Evolutionary conservation across 768 basidiomycete genomes (phyloP).

Genomic region (Boletellus emodensis): DNA sequence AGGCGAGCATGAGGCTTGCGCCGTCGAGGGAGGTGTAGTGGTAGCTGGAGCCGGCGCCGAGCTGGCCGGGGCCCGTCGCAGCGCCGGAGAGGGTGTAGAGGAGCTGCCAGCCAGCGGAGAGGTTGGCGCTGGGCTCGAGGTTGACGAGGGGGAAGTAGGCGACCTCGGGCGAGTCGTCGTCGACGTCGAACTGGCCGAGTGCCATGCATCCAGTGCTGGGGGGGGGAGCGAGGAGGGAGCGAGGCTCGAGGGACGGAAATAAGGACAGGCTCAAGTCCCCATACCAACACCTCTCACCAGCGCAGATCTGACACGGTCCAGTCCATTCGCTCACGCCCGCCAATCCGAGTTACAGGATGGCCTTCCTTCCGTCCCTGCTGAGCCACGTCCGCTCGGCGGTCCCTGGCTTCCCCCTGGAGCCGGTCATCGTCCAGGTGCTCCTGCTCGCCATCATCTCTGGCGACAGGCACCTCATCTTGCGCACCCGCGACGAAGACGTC

Average conservation of each 20-base stretch:
- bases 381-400: conserved; percentile 41
- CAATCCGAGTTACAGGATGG: no score
- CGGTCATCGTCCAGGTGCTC: conserved; percentile 60
- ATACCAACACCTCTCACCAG: conserved; percentile 17
- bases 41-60: conserved; percentile 52
- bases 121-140: conserved; percentile 45
- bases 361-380: conserved; percentile 50
- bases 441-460: conserved; percentile 62
- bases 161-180: conserved; percentile 65
- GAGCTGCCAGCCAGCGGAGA: conserved; percentile 65
- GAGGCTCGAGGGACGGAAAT: conserved; percentile 27
- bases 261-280: conserved; percentile 6
- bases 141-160: conserved; percentile 59
- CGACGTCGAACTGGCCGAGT: conserved; percentile 42
- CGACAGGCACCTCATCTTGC: conserved; percentile 59
- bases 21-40: conserved; percentile 62
- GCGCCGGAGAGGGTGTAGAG: conserved; percentile 53
- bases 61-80: conserved; percentile 36
- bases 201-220: conserved; percentile 34
- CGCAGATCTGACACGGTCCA: conserved; percentile 6
- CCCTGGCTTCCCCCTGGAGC: conserved; percentile 54
- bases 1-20: conserved; percentile 52
- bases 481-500: conserved; percentile 64
- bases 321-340: no score
- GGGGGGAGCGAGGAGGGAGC: conserved; percentile 4